Evolutionary conservation across 139 green algal genomes (phyloP).

Genomic region (Zygnema circumcarinatum): DNA sequence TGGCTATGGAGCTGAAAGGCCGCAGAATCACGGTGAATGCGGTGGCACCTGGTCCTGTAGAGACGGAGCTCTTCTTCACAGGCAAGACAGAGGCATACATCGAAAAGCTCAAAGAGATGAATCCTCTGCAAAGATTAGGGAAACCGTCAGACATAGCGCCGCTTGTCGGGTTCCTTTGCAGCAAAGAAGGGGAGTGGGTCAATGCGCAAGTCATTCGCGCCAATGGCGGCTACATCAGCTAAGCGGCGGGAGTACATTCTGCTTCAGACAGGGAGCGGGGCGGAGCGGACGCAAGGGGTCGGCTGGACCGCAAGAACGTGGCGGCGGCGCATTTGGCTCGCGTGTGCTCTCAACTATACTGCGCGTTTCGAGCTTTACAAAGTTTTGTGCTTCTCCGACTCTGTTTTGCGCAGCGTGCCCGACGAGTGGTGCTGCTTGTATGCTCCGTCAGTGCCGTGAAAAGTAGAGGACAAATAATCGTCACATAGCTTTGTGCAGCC

Average conservation of each 20-base stretch:
- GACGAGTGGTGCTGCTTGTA: slow-evolving; percentile 27
- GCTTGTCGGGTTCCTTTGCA: slow-evolving; percentile 25
- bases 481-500: too few species aligned
- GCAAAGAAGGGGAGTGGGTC: slow-evolving; percentile 17
- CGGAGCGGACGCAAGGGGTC: neutral
- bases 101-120: slow-evolving; percentile 6
- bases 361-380: slow-evolving; percentile 25
- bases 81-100: slow-evolving; percentile 27
- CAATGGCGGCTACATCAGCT: slow-evolving; percentile 26
- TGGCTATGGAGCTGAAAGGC: slow-evolving; percentile 21
- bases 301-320: neutral
- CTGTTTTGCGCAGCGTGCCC: slow-evolving; percentile 31
- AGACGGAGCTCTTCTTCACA: slow-evolving; percentile 25
- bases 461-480: too few species aligned
- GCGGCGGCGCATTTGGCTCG: neutral
- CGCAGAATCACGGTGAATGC: slow-evolving; percentile 32
- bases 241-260: neutral
- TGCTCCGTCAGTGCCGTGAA: slow-evolving; percentile 18
- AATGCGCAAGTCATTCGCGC: slow-evolving; percentile 29
- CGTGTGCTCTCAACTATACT: slow-evolving; percentile 4
- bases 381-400: slow-evolving; percentile 38
- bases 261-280: neutral
- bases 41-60: slow-evolving; percentile 15
- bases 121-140: slow-evolving; percentile 24
- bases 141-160: slow-evolving; percentile 15